These are phyloP conservation scores for Aciculosporium take DNA, from an alignment of 2,329 filamentous ascomycete genomes.

Conservation along the genomic window DNA sequence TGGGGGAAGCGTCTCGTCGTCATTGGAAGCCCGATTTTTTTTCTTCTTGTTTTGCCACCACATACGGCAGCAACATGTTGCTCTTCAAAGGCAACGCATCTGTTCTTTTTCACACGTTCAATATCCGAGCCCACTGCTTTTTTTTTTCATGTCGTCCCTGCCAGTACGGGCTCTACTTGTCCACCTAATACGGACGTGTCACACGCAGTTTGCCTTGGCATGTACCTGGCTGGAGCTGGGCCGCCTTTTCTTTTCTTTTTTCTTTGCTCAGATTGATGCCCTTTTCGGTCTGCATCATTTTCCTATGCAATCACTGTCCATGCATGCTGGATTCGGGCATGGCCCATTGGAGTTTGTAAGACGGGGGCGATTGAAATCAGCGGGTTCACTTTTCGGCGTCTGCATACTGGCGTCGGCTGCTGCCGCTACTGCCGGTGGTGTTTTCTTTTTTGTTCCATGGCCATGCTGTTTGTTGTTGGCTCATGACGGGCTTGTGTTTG, in stretches of 20 bases:
- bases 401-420: not conserved
- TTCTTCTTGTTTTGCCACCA: no score
- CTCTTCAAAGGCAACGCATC: not conserved
- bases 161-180: not conserved
- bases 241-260: not conserved
- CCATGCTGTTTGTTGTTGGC: not conserved
- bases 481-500: not conserved
- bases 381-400: not conserved
- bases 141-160: no score
- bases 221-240: not conserved
- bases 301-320: not conserved
- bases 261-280: no score
- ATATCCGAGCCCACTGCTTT: no score
- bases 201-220: not conserved
- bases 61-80: no score
- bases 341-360: not conserved
- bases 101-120: not conserved
- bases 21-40: no score
- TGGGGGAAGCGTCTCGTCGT: no score
- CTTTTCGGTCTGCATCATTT: conserved; percentile 1
- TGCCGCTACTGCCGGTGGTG: no score
- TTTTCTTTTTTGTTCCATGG: not conserved
- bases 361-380: not conserved
- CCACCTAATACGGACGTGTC: not conserved
- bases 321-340: not conserved